Percentiles rank a stretch among this genome's conserved stretches.
Evolutionary conservation across 2,329 filamentous ascomycete genomes (phyloP).

Genomic region (Fusarium mangiferae): DNA sequence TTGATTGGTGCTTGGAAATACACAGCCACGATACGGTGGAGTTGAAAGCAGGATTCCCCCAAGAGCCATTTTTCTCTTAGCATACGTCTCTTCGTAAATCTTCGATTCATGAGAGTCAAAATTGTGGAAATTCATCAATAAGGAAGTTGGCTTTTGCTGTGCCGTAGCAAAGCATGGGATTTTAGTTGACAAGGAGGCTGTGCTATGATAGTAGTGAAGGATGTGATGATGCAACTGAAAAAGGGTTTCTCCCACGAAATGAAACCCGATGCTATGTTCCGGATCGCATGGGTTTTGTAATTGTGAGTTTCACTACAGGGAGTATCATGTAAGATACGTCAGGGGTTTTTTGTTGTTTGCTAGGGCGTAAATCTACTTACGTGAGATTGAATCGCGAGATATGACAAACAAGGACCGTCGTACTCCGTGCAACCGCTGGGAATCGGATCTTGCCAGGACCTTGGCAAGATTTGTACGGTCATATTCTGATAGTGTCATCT

Average conservation of each 20-base stretch:
- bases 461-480: not conserved
- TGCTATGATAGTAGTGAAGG: not conserved
- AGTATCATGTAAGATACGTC: not conserved
- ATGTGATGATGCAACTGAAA: not conserved
- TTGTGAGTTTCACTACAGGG: constrained; percentile 1
- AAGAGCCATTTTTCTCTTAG: not conserved
- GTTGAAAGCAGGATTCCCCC: constrained; percentile 1
- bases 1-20: constrained; percentile 16
- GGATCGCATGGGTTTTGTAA: not conserved
- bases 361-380: not conserved
- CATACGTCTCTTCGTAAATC: not conserved
- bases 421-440: not conserved
- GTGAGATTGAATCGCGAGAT: not conserved
- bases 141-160: constrained; percentile 18
- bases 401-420: not conserved
- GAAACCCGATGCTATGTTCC: not conserved
- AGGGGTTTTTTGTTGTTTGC: not conserved
- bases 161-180: constrained; percentile 16
- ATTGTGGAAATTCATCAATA: not conserved
- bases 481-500: not conserved
- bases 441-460: not conserved
- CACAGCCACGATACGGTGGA: constrained; percentile 32
- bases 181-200: constrained; percentile 17
- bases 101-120: not conserved
- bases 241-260: not conserved